A percentile compares a stretch with the other conserved stretches of the same genome.
Conservation (phyloP, 2,329 filamentous ascomycete genomes). For the Proliferodiscus dingleyae region DNA sequence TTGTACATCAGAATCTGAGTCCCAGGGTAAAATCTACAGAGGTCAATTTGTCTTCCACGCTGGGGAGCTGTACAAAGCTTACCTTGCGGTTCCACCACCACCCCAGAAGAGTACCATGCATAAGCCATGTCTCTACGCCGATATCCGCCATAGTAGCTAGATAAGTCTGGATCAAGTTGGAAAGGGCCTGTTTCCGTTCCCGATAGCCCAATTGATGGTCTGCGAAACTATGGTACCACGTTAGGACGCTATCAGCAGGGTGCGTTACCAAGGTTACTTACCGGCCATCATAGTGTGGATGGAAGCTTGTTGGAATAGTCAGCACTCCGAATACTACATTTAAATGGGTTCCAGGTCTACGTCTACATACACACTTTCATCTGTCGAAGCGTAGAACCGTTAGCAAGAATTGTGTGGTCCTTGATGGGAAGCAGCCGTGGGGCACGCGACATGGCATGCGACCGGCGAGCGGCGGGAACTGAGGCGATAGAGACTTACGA, state of each 20-base stretch:
- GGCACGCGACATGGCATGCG: conserved; percentile 9
- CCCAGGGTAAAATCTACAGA: conserved; percentile 65
- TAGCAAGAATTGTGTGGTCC: conserved; percentile 9
- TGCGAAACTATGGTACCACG: conserved; percentile 31
- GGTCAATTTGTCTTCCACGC: neutral
- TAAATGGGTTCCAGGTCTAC: too few relatives aligned
- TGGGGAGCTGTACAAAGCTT: neutral
- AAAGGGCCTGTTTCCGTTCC: conserved; percentile 47
- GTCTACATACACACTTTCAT: conserved; percentile 29
- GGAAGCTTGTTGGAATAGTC: conserved; percentile 28
- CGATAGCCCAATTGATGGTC: conserved; percentile 38
- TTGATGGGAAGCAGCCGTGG: neutral
- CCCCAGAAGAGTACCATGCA: conserved; percentile 76
- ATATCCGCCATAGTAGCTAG: conserved; percentile 60
- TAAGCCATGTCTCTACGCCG: conserved; percentile 49
- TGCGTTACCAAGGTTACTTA: conserved; percentile 14
- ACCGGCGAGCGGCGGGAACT: too few relatives aligned
- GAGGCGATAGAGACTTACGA: conserved; percentile 30
- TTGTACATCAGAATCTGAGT: conserved; percentile 68
- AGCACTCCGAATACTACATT: conserved; percentile 11
- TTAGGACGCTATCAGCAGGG: conserved; percentile 3
- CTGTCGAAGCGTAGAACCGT: conserved; percentile 12
- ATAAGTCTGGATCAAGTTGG: conserved; percentile 71
- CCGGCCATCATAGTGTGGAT: conserved; percentile 36
- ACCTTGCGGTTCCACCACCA: conserved; percentile 75